phyloP scores from a whole-genome alignment of 1,139 yeast species.

The Nakaseomyces glabratus region DNA sequence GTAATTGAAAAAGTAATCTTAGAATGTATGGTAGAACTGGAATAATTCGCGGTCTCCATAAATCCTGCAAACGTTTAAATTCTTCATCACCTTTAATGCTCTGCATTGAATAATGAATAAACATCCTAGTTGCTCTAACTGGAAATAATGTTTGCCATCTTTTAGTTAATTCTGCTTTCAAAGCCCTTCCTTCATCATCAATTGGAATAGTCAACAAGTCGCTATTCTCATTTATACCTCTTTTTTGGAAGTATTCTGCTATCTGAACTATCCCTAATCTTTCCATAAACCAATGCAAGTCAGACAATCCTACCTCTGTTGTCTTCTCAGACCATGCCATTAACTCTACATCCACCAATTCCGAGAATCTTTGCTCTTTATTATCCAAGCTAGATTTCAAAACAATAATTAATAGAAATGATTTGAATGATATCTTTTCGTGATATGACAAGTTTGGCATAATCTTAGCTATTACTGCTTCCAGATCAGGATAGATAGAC shows the following conservation, averaged over 20 bases:
- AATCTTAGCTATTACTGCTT: conserved; percentile 66
- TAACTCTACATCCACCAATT: conserved; percentile 87
- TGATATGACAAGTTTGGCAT: conserved; percentile 74
- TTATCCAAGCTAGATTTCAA: conserved; percentile 70
- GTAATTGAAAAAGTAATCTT: conserved; percentile 79
- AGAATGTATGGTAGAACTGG: conserved; percentile 88
- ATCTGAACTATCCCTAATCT: conserved; percentile 89
- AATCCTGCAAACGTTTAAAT: conserved; percentile 55
- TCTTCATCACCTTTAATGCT: conserved; percentile 73
- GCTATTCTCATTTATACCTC: conserved; percentile 72
- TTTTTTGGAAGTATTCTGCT: conserved; percentile 76
- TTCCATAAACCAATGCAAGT: conserved; percentile 97
- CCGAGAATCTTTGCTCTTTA: conserved; percentile 65
- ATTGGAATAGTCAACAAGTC: conserved; percentile 68
- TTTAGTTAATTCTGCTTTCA: conserved; percentile 71
- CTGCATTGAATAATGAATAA: conserved; percentile 91
- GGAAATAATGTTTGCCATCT: conserved; percentile 95
- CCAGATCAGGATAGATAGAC: conserved; percentile 71
- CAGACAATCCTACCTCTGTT: conserved; percentile 80
- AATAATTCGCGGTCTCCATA: conserved; percentile 91
- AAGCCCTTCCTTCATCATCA: conserved; percentile 80
- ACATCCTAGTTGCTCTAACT: conserved; percentile 87
- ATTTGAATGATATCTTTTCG: conserved; percentile 88
- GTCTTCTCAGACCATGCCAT: conserved; percentile 88
- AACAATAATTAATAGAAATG: conserved; percentile 83